Evolutionary conservation across 2,329 filamentous ascomycete species (phyloP), one percentile per base, ranked within the genome.

Genomic region (Pyrenophora graminea): DNA sequence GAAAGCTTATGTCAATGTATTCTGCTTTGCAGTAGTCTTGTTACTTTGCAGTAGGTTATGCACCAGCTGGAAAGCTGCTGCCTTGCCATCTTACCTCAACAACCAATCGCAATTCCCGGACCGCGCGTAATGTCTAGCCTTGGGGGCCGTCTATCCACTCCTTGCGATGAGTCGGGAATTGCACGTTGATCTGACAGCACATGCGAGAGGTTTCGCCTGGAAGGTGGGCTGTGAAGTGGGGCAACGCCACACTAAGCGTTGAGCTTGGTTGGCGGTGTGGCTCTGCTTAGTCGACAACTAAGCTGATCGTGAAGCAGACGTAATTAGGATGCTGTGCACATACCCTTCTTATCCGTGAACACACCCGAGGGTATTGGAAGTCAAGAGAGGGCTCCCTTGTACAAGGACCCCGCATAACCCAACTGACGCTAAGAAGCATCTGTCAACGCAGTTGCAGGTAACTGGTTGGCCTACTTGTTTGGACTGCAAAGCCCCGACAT

Each of bases 31-130:
- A 27, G 25, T 27, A 27, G 25, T 27, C 25, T 10, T 27, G 25
- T 27, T 21, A 21, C 25, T 25, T 9, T 25, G 43, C 36, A 33
- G 39, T n/a, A 46, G 34, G 39, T 37, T n/a, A 18, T 40, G 47
- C 31, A 46, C 45, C 27, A 47, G 36, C 51, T 49, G 27, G 18
- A 10, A 25, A 45, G 49, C 46, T 59, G 56, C 19, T 61, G 58
- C 58, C 58, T 61, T 47, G 43, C 13, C 32, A 42, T 37, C 34
- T 40, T 19, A 27, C 27, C 19, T 25, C 21, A 15, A 34, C 39
- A 38, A 15, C 56, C 56, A 59, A 59, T 58, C 43, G 50, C 47
- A 42, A 43, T 36, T 34, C 19, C 18, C 5, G 27, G 42, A 36
- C 27, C 38, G 41, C 50, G 40, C 48, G 48, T 52, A 49, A 12